These are phyloP conservation scores for Trapa bicornis DNA, from an alignment of 345 rosid genomes.

Conservation along the genomic window DNA sequence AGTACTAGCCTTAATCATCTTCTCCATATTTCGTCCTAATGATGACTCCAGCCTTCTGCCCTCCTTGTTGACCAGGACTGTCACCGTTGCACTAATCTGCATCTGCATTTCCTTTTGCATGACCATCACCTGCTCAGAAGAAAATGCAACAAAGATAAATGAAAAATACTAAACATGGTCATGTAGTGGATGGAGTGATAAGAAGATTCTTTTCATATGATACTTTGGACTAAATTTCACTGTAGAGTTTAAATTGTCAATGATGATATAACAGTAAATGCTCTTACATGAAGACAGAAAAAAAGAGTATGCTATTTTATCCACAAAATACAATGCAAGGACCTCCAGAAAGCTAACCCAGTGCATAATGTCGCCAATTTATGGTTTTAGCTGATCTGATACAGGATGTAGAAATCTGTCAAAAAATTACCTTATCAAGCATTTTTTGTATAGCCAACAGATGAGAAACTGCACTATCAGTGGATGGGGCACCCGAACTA, in stretches of 20 bases:
- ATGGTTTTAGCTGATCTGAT: background rate
- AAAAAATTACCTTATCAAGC: slow-evolving; percentile 42
- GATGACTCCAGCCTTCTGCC: slow-evolving; percentile 16
- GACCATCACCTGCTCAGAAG: slow-evolving; percentile 26
- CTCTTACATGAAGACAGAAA: too few relatives aligned
- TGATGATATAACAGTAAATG: too few relatives aligned
- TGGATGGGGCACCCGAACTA: slow-evolving; percentile 23
- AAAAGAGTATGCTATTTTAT: too few relatives aligned
- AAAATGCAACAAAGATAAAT: background rate
- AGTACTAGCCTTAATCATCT: slow-evolving; percentile 40
- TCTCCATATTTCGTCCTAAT: slow-evolving; percentile 24
- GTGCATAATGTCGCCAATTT: background rate
- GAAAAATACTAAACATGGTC: background rate
- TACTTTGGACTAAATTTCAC: background rate
- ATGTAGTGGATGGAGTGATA: background rate
- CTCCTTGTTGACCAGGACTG: slow-evolving; percentile 48
- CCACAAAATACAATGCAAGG: too few relatives aligned
- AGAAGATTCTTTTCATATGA: background rate
- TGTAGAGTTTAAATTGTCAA: too few relatives aligned
- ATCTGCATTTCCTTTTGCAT: slow-evolving; percentile 59
- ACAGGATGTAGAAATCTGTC: background rate
- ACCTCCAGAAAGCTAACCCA: too few relatives aligned
- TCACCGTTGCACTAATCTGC: slow-evolving; percentile 43
- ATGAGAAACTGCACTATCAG: slow-evolving; percentile 36
- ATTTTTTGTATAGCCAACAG: slow-evolving; percentile 37